Base-by-base conservation (phyloP, 2,329 filamentous ascomycete species). In the Tolypocladium inflatum region DNA sequence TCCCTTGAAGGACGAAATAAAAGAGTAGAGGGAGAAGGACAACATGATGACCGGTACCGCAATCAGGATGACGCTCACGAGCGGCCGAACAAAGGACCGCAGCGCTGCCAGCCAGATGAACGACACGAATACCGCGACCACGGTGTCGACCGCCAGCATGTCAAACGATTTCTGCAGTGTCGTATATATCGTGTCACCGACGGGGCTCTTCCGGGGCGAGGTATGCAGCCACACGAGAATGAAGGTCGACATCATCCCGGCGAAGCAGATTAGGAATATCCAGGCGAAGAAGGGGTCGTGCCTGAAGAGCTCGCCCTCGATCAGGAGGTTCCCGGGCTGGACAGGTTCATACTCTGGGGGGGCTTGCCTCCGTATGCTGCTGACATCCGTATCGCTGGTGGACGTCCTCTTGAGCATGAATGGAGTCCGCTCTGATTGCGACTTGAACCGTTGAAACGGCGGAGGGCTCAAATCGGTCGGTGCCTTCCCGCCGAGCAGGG, bases 161-260 rank as follows among this genome's bases (percentile, higher is more conserved):
- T 94, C 87, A 67, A 95, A 94, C 0, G 92, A 97, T 55, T 86
- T 85, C 65, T 89, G 87, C 41, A 99, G 76, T 5, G 90, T 91
- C 17, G 89, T 91, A 72, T 99, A 99, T 59, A 99, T 91, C 1
- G 93, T 97, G 71, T 99, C 94, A 17, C 92, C 93, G 58, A 95
- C 82, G 1, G 88, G 87, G 60, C 82, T 81, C 68, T 89, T 89
- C 57, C 80, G 79, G 1, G 86, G 77, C 21, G 89, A 85, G 2
- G 93, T 97, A 69, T 97, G 91, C 45, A 99, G 80, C 78, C 89
- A 95, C 30, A 96, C 88, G 17, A 99, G 80, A 62, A 96, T 86
- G 66, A 91, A 95, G 0, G 91, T 93, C 15, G 93, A 89, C 66
- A 97, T 83, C 68, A 97, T 82, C 43, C 88, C 88, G 52, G 90